Percentiles rank a stretch among this genome's conserved stretches.
Evolutionary conservation across 257 asterid species (phyloP).

Genomic region (Salvia splendens): DNA sequence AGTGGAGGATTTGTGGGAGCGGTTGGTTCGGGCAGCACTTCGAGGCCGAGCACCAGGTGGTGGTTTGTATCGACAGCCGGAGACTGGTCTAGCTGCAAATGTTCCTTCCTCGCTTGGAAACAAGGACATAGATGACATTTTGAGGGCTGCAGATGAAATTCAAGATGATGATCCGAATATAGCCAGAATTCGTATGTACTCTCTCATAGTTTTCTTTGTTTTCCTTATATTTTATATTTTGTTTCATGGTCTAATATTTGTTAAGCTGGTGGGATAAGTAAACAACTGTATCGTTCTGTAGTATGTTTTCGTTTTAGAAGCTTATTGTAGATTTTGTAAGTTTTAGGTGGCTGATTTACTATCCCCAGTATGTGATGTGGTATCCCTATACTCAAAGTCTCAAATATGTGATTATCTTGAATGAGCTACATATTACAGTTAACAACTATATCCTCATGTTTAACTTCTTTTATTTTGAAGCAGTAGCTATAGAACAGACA

Average conservation of each 20-base stretch:
- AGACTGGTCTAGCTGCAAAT: constrained; percentile 78
- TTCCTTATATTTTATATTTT: not conserved
- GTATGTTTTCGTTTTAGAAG: not conserved
- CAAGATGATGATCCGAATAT: constrained; percentile 84
- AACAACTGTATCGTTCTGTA: constrained; percentile 6
- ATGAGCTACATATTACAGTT: constrained; percentile 9
- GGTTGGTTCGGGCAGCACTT: constrained; percentile 92
- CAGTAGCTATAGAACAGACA: constrained; percentile 12
- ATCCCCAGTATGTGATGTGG: constrained; percentile 8
- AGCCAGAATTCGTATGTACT: constrained; percentile 71
- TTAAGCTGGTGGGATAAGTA: constrained; percentile 12
- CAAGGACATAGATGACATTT: constrained; percentile 85
- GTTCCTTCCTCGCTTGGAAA: constrained; percentile 94
- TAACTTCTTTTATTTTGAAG: constrained; percentile 8
- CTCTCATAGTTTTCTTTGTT: constrained; percentile 15
- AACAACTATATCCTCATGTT: constrained; percentile 4
- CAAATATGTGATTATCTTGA: too few relatives aligned
- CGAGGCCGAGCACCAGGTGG: constrained; percentile 61
- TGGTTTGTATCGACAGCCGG: constrained; percentile 53
- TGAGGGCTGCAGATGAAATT: constrained; percentile 95
- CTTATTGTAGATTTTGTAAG: not conserved
- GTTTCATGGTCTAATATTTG: constrained; percentile 21
- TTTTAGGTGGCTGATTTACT: constrained; percentile 1
- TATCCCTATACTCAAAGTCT: constrained; percentile 12
- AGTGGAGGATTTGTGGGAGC: constrained; percentile 91